These are phyloP conservation scores for Boletus patriciae DNA, from an alignment of 768 basidiomycete genomes.

Conservation along the genomic window DNA sequence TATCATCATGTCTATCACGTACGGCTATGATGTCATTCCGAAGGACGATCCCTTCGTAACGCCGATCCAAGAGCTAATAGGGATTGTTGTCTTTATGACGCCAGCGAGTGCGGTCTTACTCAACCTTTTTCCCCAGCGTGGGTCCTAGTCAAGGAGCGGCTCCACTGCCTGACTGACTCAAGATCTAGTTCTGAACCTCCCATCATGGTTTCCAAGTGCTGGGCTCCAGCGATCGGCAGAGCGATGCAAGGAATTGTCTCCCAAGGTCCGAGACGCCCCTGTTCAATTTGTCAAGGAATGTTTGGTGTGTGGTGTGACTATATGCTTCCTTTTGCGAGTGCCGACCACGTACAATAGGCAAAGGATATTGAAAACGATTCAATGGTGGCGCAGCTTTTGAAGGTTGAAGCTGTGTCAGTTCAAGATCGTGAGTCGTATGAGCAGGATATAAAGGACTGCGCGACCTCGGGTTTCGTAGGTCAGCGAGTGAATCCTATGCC, in stretches of 20 bases:
- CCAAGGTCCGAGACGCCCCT: conserved; percentile 17
- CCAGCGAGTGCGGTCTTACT: conserved; percentile 21
- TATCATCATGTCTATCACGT: conserved; percentile 20
- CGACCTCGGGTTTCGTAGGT: conserved; percentile 25
- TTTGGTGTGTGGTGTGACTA: conserved; percentile 8
- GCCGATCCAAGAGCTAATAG: conserved; percentile 14
- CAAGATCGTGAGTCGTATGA: conserved; percentile 13
- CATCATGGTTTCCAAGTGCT: conserved; percentile 21
- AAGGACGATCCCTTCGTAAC: conserved; percentile 21
- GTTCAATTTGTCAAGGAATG: conserved; percentile 26
- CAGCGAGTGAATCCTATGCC: neutral
- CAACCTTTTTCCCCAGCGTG: conserved; percentile 22
- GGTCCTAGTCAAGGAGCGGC: neutral
- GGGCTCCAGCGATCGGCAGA: conserved; percentile 9
- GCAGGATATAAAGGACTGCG: conserved; percentile 18
- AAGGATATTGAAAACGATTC: conserved; percentile 22
- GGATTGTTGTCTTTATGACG: conserved; percentile 9
- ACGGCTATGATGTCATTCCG: conserved; percentile 19
- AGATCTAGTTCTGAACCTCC: conserved; percentile 16
- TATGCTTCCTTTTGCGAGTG: neutral
- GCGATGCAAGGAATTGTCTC: conserved; percentile 10
- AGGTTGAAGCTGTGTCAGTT: neutral
- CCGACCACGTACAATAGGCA: conserved; percentile 10
- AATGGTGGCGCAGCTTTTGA: conserved; percentile 22
- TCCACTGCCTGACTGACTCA: neutral